Conservation (phyloP, 2,329 filamentous ascomycete genomes). For the Fusarium luffae region DNA sequence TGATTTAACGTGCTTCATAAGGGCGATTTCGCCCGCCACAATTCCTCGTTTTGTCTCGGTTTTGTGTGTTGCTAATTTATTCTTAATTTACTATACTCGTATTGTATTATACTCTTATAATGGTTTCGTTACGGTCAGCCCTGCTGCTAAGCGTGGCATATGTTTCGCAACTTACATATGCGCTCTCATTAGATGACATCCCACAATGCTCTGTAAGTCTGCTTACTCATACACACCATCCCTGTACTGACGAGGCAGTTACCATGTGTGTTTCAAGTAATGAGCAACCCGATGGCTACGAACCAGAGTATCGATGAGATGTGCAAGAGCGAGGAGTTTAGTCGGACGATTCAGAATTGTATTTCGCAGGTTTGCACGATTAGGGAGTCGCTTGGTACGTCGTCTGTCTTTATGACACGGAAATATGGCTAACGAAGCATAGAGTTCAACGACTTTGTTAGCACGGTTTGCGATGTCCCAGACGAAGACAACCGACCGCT, state of each 20-base stretch:
- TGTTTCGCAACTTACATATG: not conserved
- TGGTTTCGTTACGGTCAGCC: not conserved
- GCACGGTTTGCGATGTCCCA: not conserved
- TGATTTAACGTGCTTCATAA: not conserved
- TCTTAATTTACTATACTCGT: not conserved
- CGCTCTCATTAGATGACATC: not conserved
- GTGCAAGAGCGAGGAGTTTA: not conserved
- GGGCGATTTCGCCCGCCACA: not conserved
- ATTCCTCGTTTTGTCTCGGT: not conserved
- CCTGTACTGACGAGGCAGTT: not conserved
- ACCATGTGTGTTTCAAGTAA: not conserved
- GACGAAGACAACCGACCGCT: not conserved
- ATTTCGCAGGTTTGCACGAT: not conserved
- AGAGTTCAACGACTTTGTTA: not conserved
- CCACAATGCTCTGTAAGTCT: constrained; percentile 4
- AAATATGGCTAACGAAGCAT: fast-evolving
- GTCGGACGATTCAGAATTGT: not conserved
- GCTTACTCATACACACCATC: not conserved
- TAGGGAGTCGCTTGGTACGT: not conserved
- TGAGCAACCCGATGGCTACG: not conserved
- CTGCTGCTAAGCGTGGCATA: not conserved
- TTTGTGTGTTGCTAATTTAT: not conserved
- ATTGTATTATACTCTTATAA: not conserved
- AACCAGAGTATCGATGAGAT: not conserved
- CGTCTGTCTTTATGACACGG: fast-evolving